Conservation (phyloP, 1,284 basidiomycete species). For the Microbotryum scabiosae region DNA sequence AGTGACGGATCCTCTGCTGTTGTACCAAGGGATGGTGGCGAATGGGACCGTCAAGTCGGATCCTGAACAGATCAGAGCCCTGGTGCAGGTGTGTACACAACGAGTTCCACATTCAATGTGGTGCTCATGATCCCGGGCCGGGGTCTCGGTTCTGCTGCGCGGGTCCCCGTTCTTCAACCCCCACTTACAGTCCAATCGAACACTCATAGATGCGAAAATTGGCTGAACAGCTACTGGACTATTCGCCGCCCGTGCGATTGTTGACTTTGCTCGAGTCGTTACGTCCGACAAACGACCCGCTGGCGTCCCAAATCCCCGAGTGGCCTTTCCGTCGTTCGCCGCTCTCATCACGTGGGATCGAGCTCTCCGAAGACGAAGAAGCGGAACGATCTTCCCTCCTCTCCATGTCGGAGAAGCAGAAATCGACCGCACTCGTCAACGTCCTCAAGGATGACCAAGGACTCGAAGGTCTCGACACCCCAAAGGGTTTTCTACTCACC, state of each 20-base stretch:
- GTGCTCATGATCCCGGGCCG: too few relatives aligned
- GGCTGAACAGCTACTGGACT: constrained; percentile 47
- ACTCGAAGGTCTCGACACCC: constrained; percentile 51
- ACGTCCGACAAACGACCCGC: constrained; percentile 11
- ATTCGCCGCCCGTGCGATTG: constrained; percentile 46
- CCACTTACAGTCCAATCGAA: neutral
- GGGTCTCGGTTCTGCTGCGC: too few relatives aligned
- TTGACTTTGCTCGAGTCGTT: constrained; percentile 32
- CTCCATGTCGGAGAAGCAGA: constrained; percentile 18
- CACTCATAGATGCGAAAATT: constrained; percentile 46
- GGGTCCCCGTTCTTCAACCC: too few relatives aligned
- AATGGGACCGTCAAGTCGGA: constrained; percentile 53
- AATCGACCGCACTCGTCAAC: constrained; percentile 44
- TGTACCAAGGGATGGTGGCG: constrained; percentile 47
- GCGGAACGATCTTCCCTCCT: constrained; percentile 12
- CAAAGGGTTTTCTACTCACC: constrained; percentile 47
- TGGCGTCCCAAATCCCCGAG: constrained; percentile 6
- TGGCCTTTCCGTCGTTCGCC: constrained; percentile 28
- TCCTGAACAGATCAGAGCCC: constrained; percentile 55
- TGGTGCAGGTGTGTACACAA: constrained; percentile 51
- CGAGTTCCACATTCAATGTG: too few relatives aligned
- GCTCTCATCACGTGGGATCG: constrained; percentile 16
- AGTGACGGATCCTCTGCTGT: constrained; percentile 47
- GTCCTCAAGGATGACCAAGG: constrained; percentile 54
- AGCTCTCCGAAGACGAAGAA: constrained; percentile 20